A percentile compares a stretch with the other conserved stretches of the same genome.
Evolutionary conservation across 1,284 basidiomycete genomes (phyloP).

Genomic region (Schizopora paradoxa): DNA sequence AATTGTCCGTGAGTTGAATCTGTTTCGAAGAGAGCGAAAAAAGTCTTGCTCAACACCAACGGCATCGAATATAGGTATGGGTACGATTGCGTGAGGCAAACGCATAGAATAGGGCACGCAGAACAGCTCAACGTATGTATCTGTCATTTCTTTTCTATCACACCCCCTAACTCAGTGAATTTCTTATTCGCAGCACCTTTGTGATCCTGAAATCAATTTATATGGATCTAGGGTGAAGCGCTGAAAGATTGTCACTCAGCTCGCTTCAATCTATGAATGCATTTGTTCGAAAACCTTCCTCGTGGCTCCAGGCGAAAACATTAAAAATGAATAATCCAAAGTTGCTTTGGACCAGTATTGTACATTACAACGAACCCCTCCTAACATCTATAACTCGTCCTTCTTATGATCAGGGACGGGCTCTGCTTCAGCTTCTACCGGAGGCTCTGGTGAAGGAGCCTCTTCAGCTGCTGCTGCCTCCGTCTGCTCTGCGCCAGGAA

Average conservation of each 20-base stretch:
- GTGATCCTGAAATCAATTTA: not conserved
- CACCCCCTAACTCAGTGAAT: not conserved
- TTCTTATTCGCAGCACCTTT: conserved; percentile 9
- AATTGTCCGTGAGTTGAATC: conserved; percentile 13
- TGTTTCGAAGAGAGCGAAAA: not conserved
- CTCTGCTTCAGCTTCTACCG: not conserved
- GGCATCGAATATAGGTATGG: conserved; percentile 18
- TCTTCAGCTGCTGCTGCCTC: not conserved
- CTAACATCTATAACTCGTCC: conserved; percentile 13
- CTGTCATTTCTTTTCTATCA: not conserved
- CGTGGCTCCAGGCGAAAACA: not conserved
- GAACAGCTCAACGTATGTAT: conserved; percentile 12
- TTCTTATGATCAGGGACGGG: conserved; percentile 7
- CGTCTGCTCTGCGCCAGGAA: conserved; percentile 9
- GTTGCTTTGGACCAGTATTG: not conserved
- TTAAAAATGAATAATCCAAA: not conserved
- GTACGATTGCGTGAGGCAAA: conserved; percentile 15
- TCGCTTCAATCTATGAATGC: no score
- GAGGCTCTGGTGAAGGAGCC: not conserved
- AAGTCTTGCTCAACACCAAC: not conserved
- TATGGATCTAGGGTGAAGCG: not conserved
- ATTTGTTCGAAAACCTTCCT: not conserved
- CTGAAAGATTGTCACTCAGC: no score
- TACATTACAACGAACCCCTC: no score
- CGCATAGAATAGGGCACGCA: conserved; percentile 11